Evolutionary conservation across 1,139 yeast species (phyloP).

Genomic region (Candida sanyaensis): DNA sequence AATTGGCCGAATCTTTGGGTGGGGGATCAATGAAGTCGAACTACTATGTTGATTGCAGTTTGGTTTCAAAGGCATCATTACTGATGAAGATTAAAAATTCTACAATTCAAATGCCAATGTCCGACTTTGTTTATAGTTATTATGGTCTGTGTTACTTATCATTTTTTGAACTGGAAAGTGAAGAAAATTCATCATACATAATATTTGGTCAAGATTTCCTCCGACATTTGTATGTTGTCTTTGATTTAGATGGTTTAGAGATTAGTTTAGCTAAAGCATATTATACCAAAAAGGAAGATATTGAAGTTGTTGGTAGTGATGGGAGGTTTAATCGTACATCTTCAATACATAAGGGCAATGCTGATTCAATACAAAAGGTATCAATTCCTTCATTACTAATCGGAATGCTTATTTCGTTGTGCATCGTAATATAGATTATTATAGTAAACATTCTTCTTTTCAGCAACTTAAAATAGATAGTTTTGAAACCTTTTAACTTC

Average conservation of each 20-base stretch:
- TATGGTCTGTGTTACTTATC: constrained; percentile 1
- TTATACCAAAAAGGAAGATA: constrained; percentile 5
- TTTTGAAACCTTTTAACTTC: too few species aligned
- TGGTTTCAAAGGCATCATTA: neutral
- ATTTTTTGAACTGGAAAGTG: neutral
- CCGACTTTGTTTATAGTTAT: neutral
- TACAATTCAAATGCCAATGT: neutral
- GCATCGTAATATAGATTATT: too few species aligned
- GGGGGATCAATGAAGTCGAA: neutral
- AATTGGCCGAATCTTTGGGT: neutral
- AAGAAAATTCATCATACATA: neutral
- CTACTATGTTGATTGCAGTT: neutral
- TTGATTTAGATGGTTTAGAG: constrained; percentile 1
- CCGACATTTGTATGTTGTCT: neutral
- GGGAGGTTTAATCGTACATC: constrained; percentile 1
- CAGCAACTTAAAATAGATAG: too few species aligned
- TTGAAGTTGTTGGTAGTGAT: constrained; percentile 4
- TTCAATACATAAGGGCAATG: neutral
- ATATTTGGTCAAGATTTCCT: constrained; percentile 1
- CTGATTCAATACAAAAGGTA: neutral
- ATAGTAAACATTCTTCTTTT: too few species aligned
- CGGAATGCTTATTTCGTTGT: neutral
- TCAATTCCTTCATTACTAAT: neutral
- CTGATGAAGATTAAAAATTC: neutral
- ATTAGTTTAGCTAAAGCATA: neutral